A percentile compares a stretch with the other conserved stretches of the same genome.
Conservation (phyloP, 257 asterid genomes). For the Solanum bulbocastanum region DNA sequence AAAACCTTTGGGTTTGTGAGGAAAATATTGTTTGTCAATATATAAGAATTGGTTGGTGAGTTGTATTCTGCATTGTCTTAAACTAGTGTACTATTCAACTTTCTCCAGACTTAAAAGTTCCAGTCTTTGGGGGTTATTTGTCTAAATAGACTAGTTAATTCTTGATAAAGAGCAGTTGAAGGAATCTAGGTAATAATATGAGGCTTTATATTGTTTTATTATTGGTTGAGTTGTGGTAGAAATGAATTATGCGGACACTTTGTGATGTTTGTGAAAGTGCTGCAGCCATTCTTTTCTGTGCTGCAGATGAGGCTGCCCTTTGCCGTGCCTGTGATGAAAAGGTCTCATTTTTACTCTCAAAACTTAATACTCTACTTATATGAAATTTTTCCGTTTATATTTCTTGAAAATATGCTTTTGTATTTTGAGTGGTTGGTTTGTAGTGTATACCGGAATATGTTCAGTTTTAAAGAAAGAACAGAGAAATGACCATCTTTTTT, state of each 20-base stretch:
- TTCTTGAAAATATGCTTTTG: background rate
- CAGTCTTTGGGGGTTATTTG: background rate
- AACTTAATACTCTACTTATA: background rate
- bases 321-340: conserved; percentile 81
- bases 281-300: conserved; percentile 84
- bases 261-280: conserved; percentile 95
- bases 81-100: background rate
- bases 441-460: background rate
- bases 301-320: conserved; percentile 96
- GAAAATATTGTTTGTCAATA: background rate
- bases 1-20: background rate
- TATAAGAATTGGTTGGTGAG: background rate
- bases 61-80: background rate
- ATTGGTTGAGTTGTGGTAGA: background rate
- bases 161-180: background rate
- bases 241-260: conserved; percentile 61
- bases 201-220: background rate
- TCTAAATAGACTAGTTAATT: background rate
- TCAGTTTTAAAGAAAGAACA: background rate
- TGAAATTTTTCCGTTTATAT: background rate
- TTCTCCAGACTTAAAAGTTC: background rate
- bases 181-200: background rate
- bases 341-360: conserved; percentile 20
- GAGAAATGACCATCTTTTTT: background rate
- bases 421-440: background rate